Evolutionary conservation across 2,329 filamentous ascomycete species (phyloP).

Genomic region (Diaporthe citrichinensis): DNA sequence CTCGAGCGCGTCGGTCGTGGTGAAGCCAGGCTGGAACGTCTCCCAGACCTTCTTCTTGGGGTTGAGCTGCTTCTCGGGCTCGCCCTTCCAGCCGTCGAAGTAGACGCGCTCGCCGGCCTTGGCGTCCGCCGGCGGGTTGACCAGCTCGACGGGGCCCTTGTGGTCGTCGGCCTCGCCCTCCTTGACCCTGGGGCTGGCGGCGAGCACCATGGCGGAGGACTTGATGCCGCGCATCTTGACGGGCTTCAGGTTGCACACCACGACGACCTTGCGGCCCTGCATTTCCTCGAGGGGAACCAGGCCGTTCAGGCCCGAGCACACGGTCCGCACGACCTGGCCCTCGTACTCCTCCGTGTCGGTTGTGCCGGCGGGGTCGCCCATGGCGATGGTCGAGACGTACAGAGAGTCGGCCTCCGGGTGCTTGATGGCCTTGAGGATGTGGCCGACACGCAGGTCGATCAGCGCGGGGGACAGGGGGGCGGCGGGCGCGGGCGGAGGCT

Average conservation of each 20-base stretch:
- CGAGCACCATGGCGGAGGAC: conserved; percentile 90
- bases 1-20: conserved; percentile 83
- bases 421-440: conserved; percentile 95
- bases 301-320: conserved; percentile 97
- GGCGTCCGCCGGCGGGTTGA: conserved; percentile 82
- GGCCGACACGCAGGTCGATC: conserved; percentile 95
- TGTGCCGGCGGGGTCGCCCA: conserved; percentile 87
- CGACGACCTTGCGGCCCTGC: conserved; percentile 95
- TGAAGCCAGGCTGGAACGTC: conserved; percentile 95
- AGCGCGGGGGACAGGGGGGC: conserved; percentile 85
- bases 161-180: conserved; percentile 89
- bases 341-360: conserved; percentile 94
- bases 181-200: conserved; percentile 86
- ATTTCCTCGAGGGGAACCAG: conserved; percentile 94
- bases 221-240: conserved; percentile 96
- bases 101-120: conserved; percentile 89
- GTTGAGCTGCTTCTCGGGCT: conserved; percentile 94
- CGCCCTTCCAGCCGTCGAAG: conserved; percentile 95
- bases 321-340: conserved; percentile 91
- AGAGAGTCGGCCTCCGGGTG: conserved; percentile 98
- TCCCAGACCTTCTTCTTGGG: conserved; percentile 99
- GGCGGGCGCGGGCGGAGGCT: conserved; percentile 75
- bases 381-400: conserved; percentile 94
- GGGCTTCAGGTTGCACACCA: conserved; percentile 98
- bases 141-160: conserved; percentile 92